A percentile compares a stretch with the other conserved stretches of the same genome.
These are phyloP conservation scores for Clausena lansium DNA, from an alignment of 345 rosid genomes.

Conservation along the genomic window DNA sequence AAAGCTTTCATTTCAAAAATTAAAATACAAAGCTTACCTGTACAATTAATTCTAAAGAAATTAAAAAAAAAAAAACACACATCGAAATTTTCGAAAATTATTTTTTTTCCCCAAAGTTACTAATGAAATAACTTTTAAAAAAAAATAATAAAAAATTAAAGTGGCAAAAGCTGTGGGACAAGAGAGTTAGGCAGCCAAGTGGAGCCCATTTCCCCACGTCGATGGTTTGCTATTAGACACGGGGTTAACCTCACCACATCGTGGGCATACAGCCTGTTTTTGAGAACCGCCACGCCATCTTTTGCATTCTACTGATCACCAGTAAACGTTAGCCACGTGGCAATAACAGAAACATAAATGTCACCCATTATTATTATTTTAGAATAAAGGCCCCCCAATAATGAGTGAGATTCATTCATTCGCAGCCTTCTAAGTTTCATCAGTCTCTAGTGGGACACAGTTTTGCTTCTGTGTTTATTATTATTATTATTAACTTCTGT, in stretches of 20 bases:
- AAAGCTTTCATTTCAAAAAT: too few species aligned
- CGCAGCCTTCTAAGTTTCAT: neutral
- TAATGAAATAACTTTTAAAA: neutral
- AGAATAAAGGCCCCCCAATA: neutral
- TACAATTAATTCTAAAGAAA: too few species aligned
- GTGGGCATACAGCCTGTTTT: neutral
- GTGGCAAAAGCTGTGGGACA: neutral
- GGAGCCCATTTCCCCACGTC: neutral
- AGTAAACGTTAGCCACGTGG: neutral
- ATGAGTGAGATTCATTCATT: neutral
- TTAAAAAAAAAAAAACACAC: too few species aligned
- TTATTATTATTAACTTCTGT: neutral
- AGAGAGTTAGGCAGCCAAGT: constrained; percentile 8
- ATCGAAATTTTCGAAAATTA: too few species aligned
- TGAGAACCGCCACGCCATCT: neutral
- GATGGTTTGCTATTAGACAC: neutral
- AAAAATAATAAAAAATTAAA: neutral
- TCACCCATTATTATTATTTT: neutral
- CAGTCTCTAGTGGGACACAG: neutral
- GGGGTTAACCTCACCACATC: neutral
- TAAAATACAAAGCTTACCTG: too few species aligned
- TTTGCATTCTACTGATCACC: neutral
- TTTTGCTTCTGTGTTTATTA: neutral
- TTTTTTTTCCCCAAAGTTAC: neutral
- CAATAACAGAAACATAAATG: neutral